phyloP scores from a whole-genome alignment of 2,329 filamentous ascomycete species.

The Helotiales sp. region DNA sequence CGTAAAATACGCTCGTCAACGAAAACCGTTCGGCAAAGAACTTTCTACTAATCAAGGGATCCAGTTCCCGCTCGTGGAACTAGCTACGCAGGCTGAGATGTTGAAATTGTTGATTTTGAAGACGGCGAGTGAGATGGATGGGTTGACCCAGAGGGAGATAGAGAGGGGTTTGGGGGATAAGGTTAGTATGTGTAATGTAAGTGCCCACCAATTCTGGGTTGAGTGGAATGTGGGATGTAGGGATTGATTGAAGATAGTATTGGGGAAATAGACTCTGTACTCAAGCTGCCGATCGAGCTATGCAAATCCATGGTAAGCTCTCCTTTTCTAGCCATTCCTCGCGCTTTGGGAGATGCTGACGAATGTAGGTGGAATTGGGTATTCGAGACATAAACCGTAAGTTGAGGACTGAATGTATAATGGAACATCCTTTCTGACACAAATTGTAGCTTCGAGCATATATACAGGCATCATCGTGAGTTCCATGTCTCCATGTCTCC shows the following conservation, averaged over 20 bases:
- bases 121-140: slow-evolving; percentile 63
- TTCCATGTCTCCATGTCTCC: neutral
- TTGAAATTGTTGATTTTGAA: slow-evolving; percentile 59
- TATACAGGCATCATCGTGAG: slow-evolving; percentile 61
- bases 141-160: slow-evolving; percentile 46
- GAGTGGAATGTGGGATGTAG: slow-evolving; percentile 56
- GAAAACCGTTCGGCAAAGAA: slow-evolving; percentile 56
- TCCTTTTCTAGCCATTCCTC: slow-evolving; percentile 8
- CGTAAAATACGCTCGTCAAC: slow-evolving; percentile 54
- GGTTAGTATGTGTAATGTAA: slow-evolving; percentile 61
- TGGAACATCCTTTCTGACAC: neutral
- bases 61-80: slow-evolving; percentile 63
- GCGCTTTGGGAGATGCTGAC: slow-evolving; percentile 9
- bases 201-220: too few relatives aligned
- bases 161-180: slow-evolving; percentile 60
- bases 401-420: neutral
- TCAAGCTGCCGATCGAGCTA: slow-evolving; percentile 61
- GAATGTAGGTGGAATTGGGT: slow-evolving; percentile 25
- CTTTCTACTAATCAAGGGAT: slow-evolving; percentile 62
- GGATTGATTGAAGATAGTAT: slow-evolving; percentile 68
- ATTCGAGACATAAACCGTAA: slow-evolving; percentile 29
- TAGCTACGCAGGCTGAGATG: slow-evolving; percentile 63
- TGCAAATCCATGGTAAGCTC: slow-evolving; percentile 48
- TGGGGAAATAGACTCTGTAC: slow-evolving; percentile 62
- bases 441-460: slow-evolving; percentile 62